A percentile compares a stretch with the other conserved stretches of the same genome.
Conservation (phyloP, 1,139 yeast species). For the Hyphopichia wangnamkhiaoensis region DNA sequence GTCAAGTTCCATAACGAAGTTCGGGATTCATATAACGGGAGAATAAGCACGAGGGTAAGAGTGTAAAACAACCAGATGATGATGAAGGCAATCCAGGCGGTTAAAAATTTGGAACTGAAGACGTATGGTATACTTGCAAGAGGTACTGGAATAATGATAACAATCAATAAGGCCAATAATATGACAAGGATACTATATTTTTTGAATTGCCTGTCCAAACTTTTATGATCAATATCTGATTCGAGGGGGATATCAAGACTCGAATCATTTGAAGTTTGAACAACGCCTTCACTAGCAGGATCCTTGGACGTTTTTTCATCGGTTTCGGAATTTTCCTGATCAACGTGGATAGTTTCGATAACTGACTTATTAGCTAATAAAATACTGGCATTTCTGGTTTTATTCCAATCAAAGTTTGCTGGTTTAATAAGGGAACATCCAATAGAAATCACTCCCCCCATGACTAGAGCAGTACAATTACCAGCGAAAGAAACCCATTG, state of each 20-base stretch:
- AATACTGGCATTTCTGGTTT: conserved; percentile 1
- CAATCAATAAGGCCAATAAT: conserved; percentile 13
- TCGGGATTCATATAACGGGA: conserved; percentile 19
- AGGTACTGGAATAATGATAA: conserved; percentile 17
- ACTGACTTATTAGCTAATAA: not conserved
- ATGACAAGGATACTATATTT: conserved; percentile 18
- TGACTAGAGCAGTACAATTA: conserved; percentile 23
- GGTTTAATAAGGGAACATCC: conserved; percentile 31
- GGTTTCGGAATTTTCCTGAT: not conserved
- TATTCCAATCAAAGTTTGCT: conserved; percentile 24
- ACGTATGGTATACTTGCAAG: conserved; percentile 16
- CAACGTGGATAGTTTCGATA: not conserved
- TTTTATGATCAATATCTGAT: not conserved
- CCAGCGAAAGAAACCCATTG: conserved; percentile 26
- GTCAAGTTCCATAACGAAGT: conserved; percentile 10
- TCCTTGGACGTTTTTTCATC: not conserved
- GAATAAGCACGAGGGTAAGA: conserved; percentile 16
- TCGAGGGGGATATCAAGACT: not conserved
- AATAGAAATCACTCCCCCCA: conserved; percentile 36
- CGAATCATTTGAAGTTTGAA: not conserved
- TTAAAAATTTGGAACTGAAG: conserved; percentile 18
- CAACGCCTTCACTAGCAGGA: not conserved
- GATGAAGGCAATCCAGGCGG: conserved; percentile 17
- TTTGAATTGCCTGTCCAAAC: conserved; percentile 14
- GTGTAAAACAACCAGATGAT: conserved; percentile 21